A percentile compares a stretch with the other conserved stretches of the same genome.
phyloP scores from a whole-genome alignment of 768 basidiomycete genomes.

The Lactarius indigo region DNA sequence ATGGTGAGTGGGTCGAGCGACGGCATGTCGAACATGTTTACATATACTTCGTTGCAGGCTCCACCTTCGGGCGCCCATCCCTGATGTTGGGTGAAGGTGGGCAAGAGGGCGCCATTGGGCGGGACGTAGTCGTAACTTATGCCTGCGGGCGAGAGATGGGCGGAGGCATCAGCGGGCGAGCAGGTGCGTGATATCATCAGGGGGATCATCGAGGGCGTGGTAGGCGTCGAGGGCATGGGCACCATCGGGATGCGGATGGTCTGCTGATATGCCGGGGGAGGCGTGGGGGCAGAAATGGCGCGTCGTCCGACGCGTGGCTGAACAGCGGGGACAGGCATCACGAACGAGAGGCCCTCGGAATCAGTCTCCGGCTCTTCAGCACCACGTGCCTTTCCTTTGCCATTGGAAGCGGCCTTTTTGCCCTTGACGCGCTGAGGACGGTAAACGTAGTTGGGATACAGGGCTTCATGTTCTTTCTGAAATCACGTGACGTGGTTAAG shows the following conservation, averaged over 20 bases:
- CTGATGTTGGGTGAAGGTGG: conserved; percentile 16
- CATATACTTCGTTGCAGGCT: conserved; percentile 6
- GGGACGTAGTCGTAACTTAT: conserved; percentile 54
- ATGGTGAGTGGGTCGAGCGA: conserved; percentile 16
- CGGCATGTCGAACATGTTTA: conserved; percentile 14
- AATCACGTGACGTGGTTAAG: conserved; percentile 59
- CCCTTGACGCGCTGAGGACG: conserved; percentile 63
- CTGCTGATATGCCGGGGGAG: conserved; percentile 62
- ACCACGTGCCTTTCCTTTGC: conserved; percentile 48
- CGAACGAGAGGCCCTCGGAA: conserved; percentile 42
- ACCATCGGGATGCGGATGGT: conserved; percentile 68
- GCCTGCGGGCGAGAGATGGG: conserved; percentile 36
- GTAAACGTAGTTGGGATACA: conserved; percentile 77
- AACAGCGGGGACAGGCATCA: conserved; percentile 34
- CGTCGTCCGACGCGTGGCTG: conserved; percentile 37
- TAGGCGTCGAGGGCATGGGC: conserved; percentile 58
- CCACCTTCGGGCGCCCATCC: conserved; percentile 21
- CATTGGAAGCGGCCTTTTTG: conserved; percentile 49
- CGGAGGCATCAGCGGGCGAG: conserved; percentile 33
- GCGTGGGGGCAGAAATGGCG: conserved; percentile 58
- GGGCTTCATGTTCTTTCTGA: conserved; percentile 73
- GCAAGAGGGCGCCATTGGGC: conserved; percentile 34
- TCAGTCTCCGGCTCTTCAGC: conserved; percentile 30
- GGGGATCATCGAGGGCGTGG: conserved; percentile 50
- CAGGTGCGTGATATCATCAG: conserved; percentile 58